Percentiles rank a stretch among this genome's conserved stretches.
These are phyloP conservation scores for Phytophthora meadii DNA, from an alignment of 352 stramenopile genomes.

Conservation along the genomic window DNA sequence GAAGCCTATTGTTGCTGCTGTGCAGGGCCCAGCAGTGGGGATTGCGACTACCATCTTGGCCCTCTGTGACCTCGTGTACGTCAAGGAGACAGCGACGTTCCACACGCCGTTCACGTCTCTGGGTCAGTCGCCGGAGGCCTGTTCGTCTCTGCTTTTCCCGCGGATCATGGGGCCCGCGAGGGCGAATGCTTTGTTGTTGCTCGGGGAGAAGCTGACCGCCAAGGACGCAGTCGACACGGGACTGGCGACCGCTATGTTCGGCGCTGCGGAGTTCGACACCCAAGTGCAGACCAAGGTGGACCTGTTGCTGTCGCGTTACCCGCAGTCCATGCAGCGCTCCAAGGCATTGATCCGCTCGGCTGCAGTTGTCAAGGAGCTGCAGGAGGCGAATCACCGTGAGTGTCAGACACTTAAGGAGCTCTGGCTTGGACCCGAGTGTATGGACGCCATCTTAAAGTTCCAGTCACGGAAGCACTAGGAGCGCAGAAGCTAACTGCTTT, in stretches of 20 bases:
- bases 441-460: slow-evolving; percentile 84
- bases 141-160: slow-evolving; percentile 87
- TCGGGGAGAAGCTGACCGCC: slow-evolving; percentile 87
- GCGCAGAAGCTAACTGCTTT: neutral
- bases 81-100: slow-evolving; percentile 87
- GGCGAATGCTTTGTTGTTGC: slow-evolving; percentile 89
- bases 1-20: slow-evolving; percentile 90
- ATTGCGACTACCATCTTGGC: slow-evolving; percentile 90
- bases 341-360: slow-evolving; percentile 70
- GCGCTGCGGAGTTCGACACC: slow-evolving; percentile 67
- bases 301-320: slow-evolving; percentile 69
- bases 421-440: slow-evolving; percentile 74
- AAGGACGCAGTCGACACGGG: slow-evolving; percentile 54
- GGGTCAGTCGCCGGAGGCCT: slow-evolving; percentile 91
- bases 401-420: slow-evolving; percentile 77
- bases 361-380: slow-evolving; percentile 53
- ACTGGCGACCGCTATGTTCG: slow-evolving; percentile 62
- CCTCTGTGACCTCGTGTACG: slow-evolving; percentile 92
- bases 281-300: slow-evolving; percentile 66
- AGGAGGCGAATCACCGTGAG: slow-evolving; percentile 62
- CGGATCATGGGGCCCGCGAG: slow-evolving; percentile 85
- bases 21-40: slow-evolving; percentile 91
- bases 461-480: slow-evolving; percentile 61
- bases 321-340: slow-evolving; percentile 66
- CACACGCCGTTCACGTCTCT: slow-evolving; percentile 93